Base-by-base conservation (phyloP, 306 rosid genomes). In the Cajanus cajan region DNA sequence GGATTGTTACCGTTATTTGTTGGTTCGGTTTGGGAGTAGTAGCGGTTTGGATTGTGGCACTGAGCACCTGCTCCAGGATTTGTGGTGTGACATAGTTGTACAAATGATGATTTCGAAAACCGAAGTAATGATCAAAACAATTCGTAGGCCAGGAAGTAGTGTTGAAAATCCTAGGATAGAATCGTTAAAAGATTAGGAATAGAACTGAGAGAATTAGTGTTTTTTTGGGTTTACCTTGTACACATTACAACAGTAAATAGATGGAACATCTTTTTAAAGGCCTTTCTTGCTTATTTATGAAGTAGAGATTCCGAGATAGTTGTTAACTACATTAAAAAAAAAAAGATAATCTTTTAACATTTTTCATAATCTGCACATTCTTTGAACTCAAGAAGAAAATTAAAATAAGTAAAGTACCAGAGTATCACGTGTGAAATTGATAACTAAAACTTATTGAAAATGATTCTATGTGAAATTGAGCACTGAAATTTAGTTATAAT, bases 171-270 rank as follows among this genome's bases (percentile, higher is more conserved):
- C 40, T 75, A 64, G 77, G 16, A 68, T 75, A 78, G 84, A 62
- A 52, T 69, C 16, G 61, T 69, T 33, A 78, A 52, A n/a, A 33
- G 67, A 19, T 55, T 83, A 80, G 92, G 74, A 80, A 59, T 83
- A 84, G 84, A 69, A 31, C 31, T 65, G 14, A 52, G 47, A 78
- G 82, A 51, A 74, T 41, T 80, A 78, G 82, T 75, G 80, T 31
- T 71, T 58, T n/a, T 73, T 62, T 55, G 68, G 68, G 71, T 74
- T 71, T 61, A 81, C 73, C 84, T 80, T 89, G 90, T 84, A 88
- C 85, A 85, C 88, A 85, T 85, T 87, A 82, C 86, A 70, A 69
- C 68, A 80, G 88, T 87, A 75, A 71, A 85, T 84, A 79, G 86
- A 84, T 62, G 79, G 57, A 54, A 70, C 47, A 72, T 74, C 77